Evolutionary conservation across 2,329 filamentous ascomycete genomes (phyloP).

Genomic region (Cladosporium sp.): DNA sequence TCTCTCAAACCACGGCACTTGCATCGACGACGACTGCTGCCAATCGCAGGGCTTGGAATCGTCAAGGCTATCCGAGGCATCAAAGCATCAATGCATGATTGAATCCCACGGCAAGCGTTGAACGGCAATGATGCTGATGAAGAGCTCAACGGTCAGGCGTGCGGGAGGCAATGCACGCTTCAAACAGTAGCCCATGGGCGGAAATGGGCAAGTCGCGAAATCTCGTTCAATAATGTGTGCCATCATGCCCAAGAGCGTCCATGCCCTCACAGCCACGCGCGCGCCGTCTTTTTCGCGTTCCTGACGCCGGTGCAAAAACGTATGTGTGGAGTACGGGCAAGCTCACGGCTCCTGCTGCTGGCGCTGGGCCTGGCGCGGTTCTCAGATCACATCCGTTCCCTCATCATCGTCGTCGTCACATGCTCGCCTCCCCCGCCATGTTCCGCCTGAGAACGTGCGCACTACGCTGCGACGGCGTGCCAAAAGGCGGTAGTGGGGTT

Average conservation of each 20-base stretch:
- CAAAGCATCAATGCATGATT: not conserved
- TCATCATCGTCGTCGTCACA: slow-evolving; percentile 9
- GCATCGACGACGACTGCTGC: not conserved
- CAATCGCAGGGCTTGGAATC: not conserved
- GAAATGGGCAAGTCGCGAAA: not conserved
- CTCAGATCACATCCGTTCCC: slow-evolving; percentile 6
- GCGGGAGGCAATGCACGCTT: slow-evolving; percentile 7
- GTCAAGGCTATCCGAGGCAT: not conserved
- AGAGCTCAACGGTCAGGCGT: slow-evolving; percentile 2
- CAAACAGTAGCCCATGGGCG: not conserved
- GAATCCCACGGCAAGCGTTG: slow-evolving; percentile 1
- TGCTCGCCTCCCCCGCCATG: slow-evolving; percentile 2
- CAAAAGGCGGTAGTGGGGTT: slow-evolving; percentile 1
- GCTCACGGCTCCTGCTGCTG: slow-evolving; percentile 17
- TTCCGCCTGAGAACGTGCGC: not conserved
- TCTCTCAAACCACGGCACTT: not conserved
- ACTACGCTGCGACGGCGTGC: slow-evolving; percentile 2
- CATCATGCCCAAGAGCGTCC: not conserved
- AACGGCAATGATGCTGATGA: not conserved
- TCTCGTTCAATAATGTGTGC: slow-evolving; percentile 6
- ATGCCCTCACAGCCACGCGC: slow-evolving; percentile 14
- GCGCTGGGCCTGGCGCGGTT: not conserved
- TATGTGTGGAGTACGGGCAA: slow-evolving; percentile 16
- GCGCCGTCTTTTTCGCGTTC: slow-evolving; percentile 14
- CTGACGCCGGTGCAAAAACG: slow-evolving; percentile 12